Base-by-base conservation (phyloP, 352 stramenopile genomes). In the Phytophthora sp. region DNA sequence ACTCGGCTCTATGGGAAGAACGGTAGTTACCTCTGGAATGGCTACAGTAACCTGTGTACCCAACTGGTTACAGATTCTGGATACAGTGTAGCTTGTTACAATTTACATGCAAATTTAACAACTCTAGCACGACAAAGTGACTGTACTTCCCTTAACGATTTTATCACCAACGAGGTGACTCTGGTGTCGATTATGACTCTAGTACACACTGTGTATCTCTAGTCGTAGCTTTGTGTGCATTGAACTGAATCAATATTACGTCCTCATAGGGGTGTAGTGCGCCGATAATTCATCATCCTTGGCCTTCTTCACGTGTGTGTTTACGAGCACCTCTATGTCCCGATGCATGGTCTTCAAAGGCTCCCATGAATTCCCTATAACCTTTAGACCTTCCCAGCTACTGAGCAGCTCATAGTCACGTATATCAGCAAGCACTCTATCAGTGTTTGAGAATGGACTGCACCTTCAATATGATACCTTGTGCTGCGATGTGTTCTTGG, bases 381-480 rank as follows among this genome's bases (percentile, higher is more conserved):
- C 6, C n/a, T 63, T 18, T 23, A 61, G 29, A 23, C 39, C 53
- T 26, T 46, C 16, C 41, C 41, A 61, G 21, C 18, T 16, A 3
- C 45, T 33, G 6, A 51, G 23, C 27, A 52, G 2, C n/a, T 61
- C 26, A 15, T 36, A 52, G 11, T 11, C 26, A 16, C n/a, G 8
- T 13, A 27, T 52, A 0, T 13, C 11, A n/a, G n/a, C n/a, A n/a
- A 5, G n/a, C 9, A 12, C 39, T 61, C 41, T 27, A 61, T 18
- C 53, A 9, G 20, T 61, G 38, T 9, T 53, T 21, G 23, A 31
- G 47, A n/a, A 54, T 39, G 11, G 36, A 21, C 6, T 49, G 24
- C 7, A 78, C 61, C 4, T 36, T 42, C 1, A 74, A 20, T 4
- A 69, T 18, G 1, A 66, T 67, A 0, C 56, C 60, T 54, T 79